A percentile compares a stretch with the other conserved stretches of the same genome.
Conservation (phyloP, 345 rosid genomes). For the Brassica nigra region DNA sequence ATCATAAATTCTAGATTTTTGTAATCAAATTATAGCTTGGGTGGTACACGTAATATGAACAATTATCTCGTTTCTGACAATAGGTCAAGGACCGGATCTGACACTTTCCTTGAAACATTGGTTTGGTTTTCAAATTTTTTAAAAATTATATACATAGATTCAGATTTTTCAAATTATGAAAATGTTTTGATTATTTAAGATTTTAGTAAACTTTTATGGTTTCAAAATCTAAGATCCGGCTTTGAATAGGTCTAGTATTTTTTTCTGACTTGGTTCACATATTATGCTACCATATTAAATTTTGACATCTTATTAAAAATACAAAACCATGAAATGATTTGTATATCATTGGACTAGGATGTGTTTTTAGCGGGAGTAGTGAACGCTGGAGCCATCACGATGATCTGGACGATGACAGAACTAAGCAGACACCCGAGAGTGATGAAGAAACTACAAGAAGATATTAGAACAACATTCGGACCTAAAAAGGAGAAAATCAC, state of each 20-base stretch:
- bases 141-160: neutral
- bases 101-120: neutral
- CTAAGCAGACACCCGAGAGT: conserved; percentile 48
- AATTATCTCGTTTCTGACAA: neutral
- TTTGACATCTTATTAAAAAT: neutral
- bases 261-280: neutral
- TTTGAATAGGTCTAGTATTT: neutral
- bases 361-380: conserved; percentile 57
- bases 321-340: neutral
- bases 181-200: no score
- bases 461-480: conserved; percentile 46
- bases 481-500: conserved; percentile 38
- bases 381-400: conserved; percentile 46
- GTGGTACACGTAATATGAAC: neutral
- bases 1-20: neutral
- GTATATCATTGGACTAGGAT: conserved; percentile 37
- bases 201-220: no score
- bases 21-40: neutral
- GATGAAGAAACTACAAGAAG: conserved; percentile 59
- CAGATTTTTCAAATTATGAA: neutral
- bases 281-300: neutral
- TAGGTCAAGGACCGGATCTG: neutral
- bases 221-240: no score
- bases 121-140: neutral
- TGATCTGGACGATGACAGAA: conserved; percentile 71